These are phyloP conservation scores for Lasiosphaeria ovina DNA, from an alignment of 495 filamentous ascomycete genomes.

Conservation along the genomic window DNA sequence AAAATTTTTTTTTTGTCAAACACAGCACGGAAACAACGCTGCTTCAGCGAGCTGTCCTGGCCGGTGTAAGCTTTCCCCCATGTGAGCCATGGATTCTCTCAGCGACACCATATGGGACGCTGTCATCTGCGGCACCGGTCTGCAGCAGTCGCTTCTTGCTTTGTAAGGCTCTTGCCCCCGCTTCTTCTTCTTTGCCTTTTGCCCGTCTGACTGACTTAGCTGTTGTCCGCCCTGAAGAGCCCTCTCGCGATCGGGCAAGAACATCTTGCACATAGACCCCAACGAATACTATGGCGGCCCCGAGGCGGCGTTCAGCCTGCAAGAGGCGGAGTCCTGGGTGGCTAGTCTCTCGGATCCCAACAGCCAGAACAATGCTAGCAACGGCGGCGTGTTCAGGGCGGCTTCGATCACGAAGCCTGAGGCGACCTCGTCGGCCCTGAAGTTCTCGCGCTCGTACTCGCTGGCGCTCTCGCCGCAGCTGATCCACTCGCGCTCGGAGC, in stretches of 20 bases:
- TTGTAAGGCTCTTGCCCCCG: constrained; percentile 60
- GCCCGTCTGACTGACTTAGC: constrained; percentile 64
- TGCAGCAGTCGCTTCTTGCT: constrained; percentile 87
- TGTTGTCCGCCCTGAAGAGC: constrained; percentile 62
- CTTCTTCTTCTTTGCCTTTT: constrained; percentile 14
- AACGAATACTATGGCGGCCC: constrained; percentile 84
- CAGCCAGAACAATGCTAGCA: constrained; percentile 4
- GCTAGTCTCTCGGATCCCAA: constrained; percentile 7
- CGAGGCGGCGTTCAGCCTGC: constrained; percentile 83
- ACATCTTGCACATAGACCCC: constrained; percentile 83
- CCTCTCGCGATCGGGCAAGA: constrained; percentile 86
- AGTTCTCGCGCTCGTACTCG: constrained; percentile 74
- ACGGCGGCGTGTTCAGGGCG: constrained; percentile 21
- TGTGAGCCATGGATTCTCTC: constrained; percentile 70
- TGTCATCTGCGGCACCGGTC: constrained; percentile 82
- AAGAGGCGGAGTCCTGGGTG: constrained; percentile 78
- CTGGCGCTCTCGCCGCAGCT: constrained; percentile 82
- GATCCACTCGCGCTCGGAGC: constrained; percentile 75
- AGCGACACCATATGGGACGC: constrained; percentile 86
- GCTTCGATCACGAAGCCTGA: constrained; percentile 27
- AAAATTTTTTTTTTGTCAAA: neutral
- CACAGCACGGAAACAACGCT: too few relatives aligned
- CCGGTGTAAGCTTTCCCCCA: constrained; percentile 29
- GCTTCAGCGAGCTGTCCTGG: constrained; percentile 6
- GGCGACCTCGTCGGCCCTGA: constrained; percentile 41